phyloP scores from a whole-genome alignment of 345 rosid genomes.

The Anastatica hierochuntica region DNA sequence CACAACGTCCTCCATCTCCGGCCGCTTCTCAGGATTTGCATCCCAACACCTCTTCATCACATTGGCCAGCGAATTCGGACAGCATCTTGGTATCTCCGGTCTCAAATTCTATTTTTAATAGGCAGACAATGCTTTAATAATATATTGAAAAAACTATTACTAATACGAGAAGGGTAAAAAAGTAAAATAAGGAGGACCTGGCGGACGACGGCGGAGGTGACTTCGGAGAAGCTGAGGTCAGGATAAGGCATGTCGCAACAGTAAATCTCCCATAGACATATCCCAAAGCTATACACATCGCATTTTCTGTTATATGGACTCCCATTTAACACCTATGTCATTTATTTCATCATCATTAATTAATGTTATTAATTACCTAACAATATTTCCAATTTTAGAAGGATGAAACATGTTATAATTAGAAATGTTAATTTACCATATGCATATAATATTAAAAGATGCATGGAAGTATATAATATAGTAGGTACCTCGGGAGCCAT shows the following conservation, averaged over 20 bases:
- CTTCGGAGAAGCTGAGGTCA: slow-evolving; percentile 88
- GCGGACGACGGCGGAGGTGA: slow-evolving; percentile 91
- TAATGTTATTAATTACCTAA: no score
- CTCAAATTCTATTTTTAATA: slow-evolving; percentile 59
- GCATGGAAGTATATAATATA: no score
- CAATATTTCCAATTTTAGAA: no score
- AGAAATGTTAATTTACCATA: no score
- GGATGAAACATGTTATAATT: no score
- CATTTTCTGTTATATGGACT: slow-evolving; percentile 92
- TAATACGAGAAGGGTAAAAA: no score
- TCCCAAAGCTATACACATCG: slow-evolving; percentile 93
- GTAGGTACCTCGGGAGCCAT: slow-evolving; percentile 99
- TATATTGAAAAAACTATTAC: not conserved
- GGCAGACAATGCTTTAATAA: no score
- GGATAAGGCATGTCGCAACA: slow-evolving; percentile 99
- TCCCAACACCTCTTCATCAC: slow-evolving; percentile 99
- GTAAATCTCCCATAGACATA: slow-evolving; percentile 95
- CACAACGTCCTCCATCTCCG: slow-evolving; percentile 97
- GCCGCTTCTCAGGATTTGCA: slow-evolving; percentile 84
- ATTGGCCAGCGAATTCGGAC: slow-evolving; percentile 76
- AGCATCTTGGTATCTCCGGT: slow-evolving; percentile 97
- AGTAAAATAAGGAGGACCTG: slow-evolving; percentile 41
- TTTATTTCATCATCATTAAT: no score
- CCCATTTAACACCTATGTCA: slow-evolving; percentile 93
- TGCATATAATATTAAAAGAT: no score